Evolutionary conservation across 495 filamentous ascomycete genomes (phyloP).

Genomic region (Penicillium subrubescens): DNA sequence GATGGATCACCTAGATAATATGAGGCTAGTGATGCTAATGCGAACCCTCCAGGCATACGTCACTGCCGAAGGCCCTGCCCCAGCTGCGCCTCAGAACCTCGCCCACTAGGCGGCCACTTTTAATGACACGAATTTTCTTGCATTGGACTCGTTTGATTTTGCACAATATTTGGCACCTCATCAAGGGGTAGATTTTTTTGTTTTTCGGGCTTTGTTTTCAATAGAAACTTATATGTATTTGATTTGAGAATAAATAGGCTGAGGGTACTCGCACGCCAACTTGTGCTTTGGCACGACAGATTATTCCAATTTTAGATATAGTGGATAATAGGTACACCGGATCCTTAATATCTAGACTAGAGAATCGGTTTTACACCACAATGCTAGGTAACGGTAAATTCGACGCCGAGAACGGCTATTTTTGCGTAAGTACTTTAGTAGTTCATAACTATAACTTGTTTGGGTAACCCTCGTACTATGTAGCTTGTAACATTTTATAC

Average conservation of each 20-base stretch:
- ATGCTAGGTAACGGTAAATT: too few species aligned
- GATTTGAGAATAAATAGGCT: neutral
- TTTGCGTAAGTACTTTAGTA: too few species aligned
- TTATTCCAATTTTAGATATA: too few species aligned
- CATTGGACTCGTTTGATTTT: neutral
- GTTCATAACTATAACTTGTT: too few species aligned
- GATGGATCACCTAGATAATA: neutral
- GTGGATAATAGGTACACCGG: too few species aligned
- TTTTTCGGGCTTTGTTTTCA: neutral
- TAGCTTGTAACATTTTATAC: too few species aligned
- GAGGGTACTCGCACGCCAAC: too few species aligned
- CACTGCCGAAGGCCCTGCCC: constrained; percentile 80
- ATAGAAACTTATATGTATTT: neutral
- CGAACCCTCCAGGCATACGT: constrained; percentile 68
- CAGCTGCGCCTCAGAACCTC: constrained; percentile 69
- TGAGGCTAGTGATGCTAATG: constrained; percentile 16
- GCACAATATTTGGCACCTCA: neutral
- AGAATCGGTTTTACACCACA: too few species aligned
- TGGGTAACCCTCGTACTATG: too few species aligned
- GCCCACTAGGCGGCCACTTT: constrained; percentile 28
- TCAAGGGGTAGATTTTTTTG: neutral
- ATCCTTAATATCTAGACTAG: too few species aligned
- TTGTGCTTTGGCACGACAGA: too few species aligned
- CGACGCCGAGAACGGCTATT: too few species aligned
- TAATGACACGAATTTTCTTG: constrained; percentile 8